Conservation (phyloP, 192 early-diverging fungal species). For the Entomortierella parvispora region DNA sequence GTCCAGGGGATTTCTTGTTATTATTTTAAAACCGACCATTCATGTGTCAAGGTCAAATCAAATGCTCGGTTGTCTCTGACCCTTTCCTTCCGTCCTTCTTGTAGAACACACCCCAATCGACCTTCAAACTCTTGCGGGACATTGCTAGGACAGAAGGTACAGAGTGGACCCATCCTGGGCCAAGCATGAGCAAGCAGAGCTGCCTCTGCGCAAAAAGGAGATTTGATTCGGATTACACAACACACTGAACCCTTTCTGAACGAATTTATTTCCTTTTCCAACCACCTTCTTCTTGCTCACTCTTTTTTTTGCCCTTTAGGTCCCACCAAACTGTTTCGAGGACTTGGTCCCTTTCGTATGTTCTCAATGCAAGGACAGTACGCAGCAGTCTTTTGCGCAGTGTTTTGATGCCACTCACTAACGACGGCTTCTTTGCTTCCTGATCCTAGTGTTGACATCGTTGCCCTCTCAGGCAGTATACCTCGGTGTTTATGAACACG, state of each 20-base stretch:
- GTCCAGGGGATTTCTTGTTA: not conserved
- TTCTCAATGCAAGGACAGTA: not conserved
- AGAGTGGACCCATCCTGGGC: not conserved
- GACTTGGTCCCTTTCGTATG: slow-evolving; percentile 48
- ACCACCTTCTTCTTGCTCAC: not conserved
- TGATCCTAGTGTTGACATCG: slow-evolving; percentile 35
- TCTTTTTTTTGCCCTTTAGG: slow-evolving; percentile 10
- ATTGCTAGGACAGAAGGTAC: slow-evolving; percentile 51
- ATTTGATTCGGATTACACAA: too few species aligned
- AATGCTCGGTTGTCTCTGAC: too few species aligned
- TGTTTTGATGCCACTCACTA: too few species aligned
- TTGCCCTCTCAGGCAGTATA: slow-evolving; percentile 44
- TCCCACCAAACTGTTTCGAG: slow-evolving; percentile 46
- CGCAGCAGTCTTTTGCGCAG: too few species aligned
- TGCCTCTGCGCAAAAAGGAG: too few species aligned
- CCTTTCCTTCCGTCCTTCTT: not conserved
- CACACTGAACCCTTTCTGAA: not conserved
- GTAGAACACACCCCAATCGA: slow-evolving; percentile 43
- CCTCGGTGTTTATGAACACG: slow-evolving; percentile 50
- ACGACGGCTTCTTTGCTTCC: not conserved
- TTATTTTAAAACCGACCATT: not conserved
- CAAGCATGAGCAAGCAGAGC: not conserved
- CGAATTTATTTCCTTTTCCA: not conserved
- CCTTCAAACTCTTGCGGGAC: slow-evolving; percentile 41
- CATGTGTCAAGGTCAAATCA: too few species aligned